Conservation (phyloP, 1,284 basidiomycete species). For the Golubevia sp. region DNA sequence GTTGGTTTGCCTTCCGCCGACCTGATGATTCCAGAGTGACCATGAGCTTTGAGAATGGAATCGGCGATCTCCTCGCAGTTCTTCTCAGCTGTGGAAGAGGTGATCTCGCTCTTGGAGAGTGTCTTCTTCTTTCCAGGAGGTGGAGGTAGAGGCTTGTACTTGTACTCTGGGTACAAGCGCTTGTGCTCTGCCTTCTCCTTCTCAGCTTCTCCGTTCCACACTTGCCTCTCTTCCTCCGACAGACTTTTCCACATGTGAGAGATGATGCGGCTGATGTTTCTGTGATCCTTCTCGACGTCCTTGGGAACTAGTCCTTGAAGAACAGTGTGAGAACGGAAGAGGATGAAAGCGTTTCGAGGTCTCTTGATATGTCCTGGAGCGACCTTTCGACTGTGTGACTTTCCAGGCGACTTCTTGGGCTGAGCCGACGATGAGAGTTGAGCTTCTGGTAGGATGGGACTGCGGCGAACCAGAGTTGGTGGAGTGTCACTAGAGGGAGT, state of each 20-base stretch:
- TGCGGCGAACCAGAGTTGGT: too few relatives aligned
- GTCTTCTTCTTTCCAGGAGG: neutral
- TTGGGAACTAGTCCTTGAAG: slow-evolving; percentile 76
- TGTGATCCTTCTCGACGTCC: slow-evolving; percentile 80
- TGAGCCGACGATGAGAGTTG: too few relatives aligned
- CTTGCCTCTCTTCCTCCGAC: slow-evolving; percentile 25
- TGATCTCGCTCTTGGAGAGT: slow-evolving; percentile 16
- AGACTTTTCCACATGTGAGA: slow-evolving; percentile 56
- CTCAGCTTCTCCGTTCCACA: slow-evolving; percentile 37
- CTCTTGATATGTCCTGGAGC: slow-evolving; percentile 75
- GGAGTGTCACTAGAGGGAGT: too few relatives aligned
- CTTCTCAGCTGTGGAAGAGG: slow-evolving; percentile 36
- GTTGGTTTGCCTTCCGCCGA: too few relatives aligned
- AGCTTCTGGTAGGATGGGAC: too few relatives aligned
- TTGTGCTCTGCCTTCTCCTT: slow-evolving; percentile 45
- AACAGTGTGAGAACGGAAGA: slow-evolving; percentile 88
- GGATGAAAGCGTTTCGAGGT: slow-evolving; percentile 91
- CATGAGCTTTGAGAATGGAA: slow-evolving; percentile 40
- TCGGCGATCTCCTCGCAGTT: slow-evolving; percentile 48
- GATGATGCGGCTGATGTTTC: slow-evolving; percentile 68
- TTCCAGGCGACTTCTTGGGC: slow-evolving; percentile 1
- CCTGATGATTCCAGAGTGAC: slow-evolving; percentile 23
- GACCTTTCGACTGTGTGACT: slow-evolving; percentile 42
- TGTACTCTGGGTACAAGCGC: slow-evolving; percentile 41
- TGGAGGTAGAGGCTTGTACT: slow-evolving; percentile 29